These are phyloP conservation scores for Naganishia cerealis DNA, from an alignment of 1,284 basidiomycete genomes.

Conservation along the genomic window DNA sequence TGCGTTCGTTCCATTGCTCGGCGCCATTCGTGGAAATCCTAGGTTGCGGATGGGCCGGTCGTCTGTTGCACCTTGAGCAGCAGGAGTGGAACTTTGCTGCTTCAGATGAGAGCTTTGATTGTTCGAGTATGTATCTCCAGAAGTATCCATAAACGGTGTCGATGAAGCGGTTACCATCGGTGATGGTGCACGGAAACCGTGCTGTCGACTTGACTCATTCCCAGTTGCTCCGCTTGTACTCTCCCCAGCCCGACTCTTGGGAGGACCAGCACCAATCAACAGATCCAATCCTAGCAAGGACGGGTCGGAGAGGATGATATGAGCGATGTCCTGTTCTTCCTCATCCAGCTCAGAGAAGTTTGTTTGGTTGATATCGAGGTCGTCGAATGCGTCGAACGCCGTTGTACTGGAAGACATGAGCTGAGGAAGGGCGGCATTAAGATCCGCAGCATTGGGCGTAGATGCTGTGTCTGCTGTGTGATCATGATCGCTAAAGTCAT, in stretches of 20 bases:
- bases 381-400: constrained; percentile 20
- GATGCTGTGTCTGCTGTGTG: constrained; percentile 12
- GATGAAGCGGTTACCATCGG: background rate
- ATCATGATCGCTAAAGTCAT: constrained; percentile 17
- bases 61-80: background rate
- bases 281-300: constrained; percentile 21
- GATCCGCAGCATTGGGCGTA: constrained; percentile 25
- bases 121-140: background rate
- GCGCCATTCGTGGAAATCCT: background rate
- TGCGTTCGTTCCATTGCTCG: background rate
- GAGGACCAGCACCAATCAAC: constrained; percentile 18
- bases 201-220: background rate
- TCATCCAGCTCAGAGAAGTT: constrained; percentile 26
- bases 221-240: background rate
- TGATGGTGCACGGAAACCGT: background rate
- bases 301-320: constrained; percentile 25
- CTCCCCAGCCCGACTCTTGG: background rate
- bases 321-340: constrained; percentile 26
- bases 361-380: constrained; percentile 27
- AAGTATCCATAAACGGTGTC: background rate
- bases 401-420: constrained; percentile 14
- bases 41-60: background rate
- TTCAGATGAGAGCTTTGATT: background rate
- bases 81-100: background rate
- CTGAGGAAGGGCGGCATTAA: constrained; percentile 19